These are phyloP conservation scores for Leccinum disarticulatum DNA, from an alignment of 768 basidiomycete genomes.

Conservation along the genomic window DNA sequence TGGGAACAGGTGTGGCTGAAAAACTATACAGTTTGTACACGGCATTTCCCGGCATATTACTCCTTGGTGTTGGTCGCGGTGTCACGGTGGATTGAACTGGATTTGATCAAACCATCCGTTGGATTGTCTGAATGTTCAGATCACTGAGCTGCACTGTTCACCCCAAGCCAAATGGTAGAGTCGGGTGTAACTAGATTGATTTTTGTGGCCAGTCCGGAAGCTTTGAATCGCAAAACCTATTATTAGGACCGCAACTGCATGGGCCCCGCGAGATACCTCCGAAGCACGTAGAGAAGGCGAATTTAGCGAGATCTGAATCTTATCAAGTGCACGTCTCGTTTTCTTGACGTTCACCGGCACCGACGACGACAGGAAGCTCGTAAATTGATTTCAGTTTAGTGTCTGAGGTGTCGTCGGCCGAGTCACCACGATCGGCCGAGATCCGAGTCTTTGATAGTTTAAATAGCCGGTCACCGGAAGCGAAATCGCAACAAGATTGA, in stretches of 20 bases:
- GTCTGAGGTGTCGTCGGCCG: slow-evolving; percentile 12
- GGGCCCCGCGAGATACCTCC: not conserved
- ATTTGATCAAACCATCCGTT: not conserved
- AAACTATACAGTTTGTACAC: slow-evolving; percentile 30
- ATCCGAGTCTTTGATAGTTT: not conserved
- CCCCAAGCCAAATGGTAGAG: not conserved
- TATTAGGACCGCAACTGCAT: not conserved
- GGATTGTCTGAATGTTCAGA: not conserved
- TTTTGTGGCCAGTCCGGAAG: not conserved
- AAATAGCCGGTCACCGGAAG: slow-evolving; percentile 1
- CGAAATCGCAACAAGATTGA: not conserved
- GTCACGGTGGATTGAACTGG: not conserved
- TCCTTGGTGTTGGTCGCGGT: not conserved
- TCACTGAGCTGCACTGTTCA: not conserved
- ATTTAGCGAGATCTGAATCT: not conserved
- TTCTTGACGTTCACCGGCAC: not conserved
- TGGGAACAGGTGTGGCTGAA: slow-evolving; percentile 31
- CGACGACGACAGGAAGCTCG: not conserved
- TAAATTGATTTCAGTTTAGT: not conserved
- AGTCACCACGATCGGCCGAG: slow-evolving; percentile 15
- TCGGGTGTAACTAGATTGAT: not conserved
- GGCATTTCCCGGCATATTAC: slow-evolving; percentile 21
- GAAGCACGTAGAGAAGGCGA: not conserved
- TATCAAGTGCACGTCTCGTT: not conserved
- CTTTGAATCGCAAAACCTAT: not conserved